Percentiles rank a stretch among this genome's conserved stretches.
Evolutionary conservation across 345 rosid species (phyloP).

Genomic region (Eucalyptus albens): DNA sequence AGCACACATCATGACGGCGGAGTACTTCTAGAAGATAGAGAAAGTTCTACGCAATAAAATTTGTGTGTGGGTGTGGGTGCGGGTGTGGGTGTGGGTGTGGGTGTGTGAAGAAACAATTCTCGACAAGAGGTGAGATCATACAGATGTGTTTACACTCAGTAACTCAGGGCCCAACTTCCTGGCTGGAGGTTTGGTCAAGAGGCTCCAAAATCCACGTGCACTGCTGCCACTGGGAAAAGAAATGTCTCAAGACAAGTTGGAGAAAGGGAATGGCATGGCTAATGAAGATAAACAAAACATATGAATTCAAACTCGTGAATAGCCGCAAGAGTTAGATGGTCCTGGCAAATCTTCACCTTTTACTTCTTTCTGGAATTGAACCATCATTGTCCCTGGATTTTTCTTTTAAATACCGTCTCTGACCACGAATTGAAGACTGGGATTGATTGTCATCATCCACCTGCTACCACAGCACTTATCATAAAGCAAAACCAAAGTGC

Average conservation of each 20-base stretch:
- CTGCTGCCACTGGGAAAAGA: constrained; percentile 8
- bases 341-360: constrained; percentile 18
- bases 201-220: constrained; percentile 55
- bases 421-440: constrained; percentile 25
- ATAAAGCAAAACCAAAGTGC: neutral
- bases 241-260: neutral
- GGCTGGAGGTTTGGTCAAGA: constrained; percentile 21
- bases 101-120: neutral
- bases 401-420: constrained; percentile 28
- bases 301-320: neutral
- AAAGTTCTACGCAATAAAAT: neutral
- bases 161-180: constrained; percentile 24
- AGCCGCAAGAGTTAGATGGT: neutral
- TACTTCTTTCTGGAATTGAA: constrained; percentile 22
- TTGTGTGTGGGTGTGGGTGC: too few species aligned
- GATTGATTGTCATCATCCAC: constrained; percentile 41
- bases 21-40: neutral
- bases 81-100: neutral
- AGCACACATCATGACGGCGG: neutral
- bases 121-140: constrained; percentile 3
- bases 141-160: constrained; percentile 12
- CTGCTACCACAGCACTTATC: constrained; percentile 16
- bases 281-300: neutral
- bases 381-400: constrained; percentile 16
- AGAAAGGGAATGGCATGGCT: neutral